Conservation (phyloP, 148 eudicot species). For the Silene uniflora region DNA sequence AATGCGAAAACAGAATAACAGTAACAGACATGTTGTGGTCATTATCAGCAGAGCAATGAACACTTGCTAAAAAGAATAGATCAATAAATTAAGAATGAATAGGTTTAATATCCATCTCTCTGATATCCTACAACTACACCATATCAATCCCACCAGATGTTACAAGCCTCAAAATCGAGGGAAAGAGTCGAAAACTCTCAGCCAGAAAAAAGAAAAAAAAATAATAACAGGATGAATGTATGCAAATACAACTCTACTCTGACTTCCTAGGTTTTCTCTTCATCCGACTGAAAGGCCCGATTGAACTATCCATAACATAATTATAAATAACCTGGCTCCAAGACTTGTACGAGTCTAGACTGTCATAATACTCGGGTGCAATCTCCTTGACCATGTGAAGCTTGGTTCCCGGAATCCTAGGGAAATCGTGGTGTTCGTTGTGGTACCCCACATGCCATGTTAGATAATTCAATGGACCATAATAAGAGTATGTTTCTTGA, state of each 20-base stretch:
- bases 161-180: slow-evolving; percentile 18
- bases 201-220: background rate
- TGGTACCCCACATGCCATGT: slow-evolving; percentile 97
- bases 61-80: slow-evolving; percentile 19
- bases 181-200: background rate
- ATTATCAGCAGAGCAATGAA: background rate
- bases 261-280: slow-evolving; percentile 62
- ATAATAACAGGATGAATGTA: slow-evolving; percentile 6
- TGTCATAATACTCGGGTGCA: slow-evolving; percentile 77
- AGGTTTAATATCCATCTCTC: slow-evolving; percentile 14
- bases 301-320: slow-evolving; percentile 65
- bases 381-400: slow-evolving; percentile 88
- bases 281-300: slow-evolving; percentile 84
- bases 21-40: too few species aligned
- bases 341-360: slow-evolving; percentile 58
- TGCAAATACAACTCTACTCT: slow-evolving; percentile 31
- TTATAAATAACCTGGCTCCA: slow-evolving; percentile 94
- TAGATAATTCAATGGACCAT: slow-evolving; percentile 74
- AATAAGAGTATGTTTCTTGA: slow-evolving; percentile 90
- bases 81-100: slow-evolving; percentile 20
- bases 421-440: slow-evolving; percentile 96
- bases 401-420: slow-evolving; percentile 80
- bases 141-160: slow-evolving; percentile 19
- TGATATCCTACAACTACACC: slow-evolving; percentile 19
- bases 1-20: too few species aligned